Evolutionary conservation across 164 flowering plant genomes (phyloP), one percentile per base, ranked within the genome.

Genomic region (Macadamia tetraphylla): DNA sequence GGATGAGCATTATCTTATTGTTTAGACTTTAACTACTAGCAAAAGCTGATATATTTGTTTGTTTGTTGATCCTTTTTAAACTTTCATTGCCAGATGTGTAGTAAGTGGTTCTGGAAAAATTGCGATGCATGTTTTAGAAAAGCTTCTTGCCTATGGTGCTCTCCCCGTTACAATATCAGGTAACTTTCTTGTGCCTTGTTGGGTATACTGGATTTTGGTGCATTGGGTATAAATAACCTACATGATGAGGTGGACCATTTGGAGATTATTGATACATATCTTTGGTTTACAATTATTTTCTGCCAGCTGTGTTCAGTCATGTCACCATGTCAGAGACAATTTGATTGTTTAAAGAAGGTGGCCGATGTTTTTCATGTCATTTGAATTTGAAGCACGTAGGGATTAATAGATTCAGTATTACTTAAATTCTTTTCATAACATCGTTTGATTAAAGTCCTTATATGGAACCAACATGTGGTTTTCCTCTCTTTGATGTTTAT

Each of bases 91-190:
- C 84, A 95, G 99, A 80, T 95, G 99, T 78, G 90, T 70, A 31
- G 91, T 95, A 53, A 95, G 94, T 81, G 99, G 99, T 58, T 91
- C 91, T 60, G 99, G 99, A 74, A 95, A 95, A 87, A 89, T 92
- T 70, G 92, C 99, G 67, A 77, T 95, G 94, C 97, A 95, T 78
- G 97, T 95, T 64, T 65, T 91, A 44, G 98, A 95, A 75, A 95
- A 92, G 82, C 96, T 95, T 64, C 77, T 84, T 72, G 92, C 91
- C 42, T 88, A 80, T 80, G 97, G 94, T 57, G 99, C 99, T 66
- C 48, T 93, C 66, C 96, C 99, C 8, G 76, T 92, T 69, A 81
- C 98, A 53, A 85, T 95, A 59, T 95, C 99, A 62, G 99, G 99
- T 92, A 79, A 30, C 62, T 49, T 49, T 70, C 48, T 43, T 9